phyloP scores from a whole-genome alignment of 495 filamentous ascomycete genomes.

The Penicillium ucsense region DNA sequence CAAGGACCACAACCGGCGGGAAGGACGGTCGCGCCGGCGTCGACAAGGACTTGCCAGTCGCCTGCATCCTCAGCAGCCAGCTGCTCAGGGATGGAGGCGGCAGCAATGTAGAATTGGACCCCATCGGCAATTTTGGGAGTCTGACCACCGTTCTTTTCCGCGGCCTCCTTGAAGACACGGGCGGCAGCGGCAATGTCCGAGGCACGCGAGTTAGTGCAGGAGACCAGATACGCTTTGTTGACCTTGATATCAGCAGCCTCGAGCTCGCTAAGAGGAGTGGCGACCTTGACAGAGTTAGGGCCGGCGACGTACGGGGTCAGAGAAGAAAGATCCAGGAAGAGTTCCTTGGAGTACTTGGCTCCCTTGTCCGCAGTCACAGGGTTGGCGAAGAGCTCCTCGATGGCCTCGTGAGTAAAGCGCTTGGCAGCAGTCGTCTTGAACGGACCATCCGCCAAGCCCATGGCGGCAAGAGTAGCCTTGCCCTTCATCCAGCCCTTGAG shows the following conservation, averaged over 20 bases:
- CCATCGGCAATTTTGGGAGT: conserved; percentile 65
- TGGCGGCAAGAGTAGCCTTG: conserved; percentile 63
- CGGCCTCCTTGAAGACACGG: conserved; percentile 74
- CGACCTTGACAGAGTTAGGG: conserved; percentile 81
- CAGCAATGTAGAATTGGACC: conserved; percentile 86
- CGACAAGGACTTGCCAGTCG: conserved; percentile 78
- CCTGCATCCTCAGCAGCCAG: conserved; percentile 66
- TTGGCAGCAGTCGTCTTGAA: conserved; percentile 28
- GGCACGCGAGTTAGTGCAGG: conserved; percentile 80
- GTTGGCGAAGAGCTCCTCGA: conserved; percentile 64
- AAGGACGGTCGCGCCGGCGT: conserved; percentile 66
- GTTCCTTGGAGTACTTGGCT: conserved; percentile 72
- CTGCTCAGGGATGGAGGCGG: conserved; percentile 77
- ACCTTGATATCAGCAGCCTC: conserved; percentile 62
- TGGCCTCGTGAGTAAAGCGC: conserved; percentile 55
- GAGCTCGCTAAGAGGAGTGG: conserved; percentile 69
- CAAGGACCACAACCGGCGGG: conserved; percentile 82
- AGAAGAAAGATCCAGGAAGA: conserved; percentile 70
- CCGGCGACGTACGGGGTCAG: conserved; percentile 82
- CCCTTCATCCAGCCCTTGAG: conserved; percentile 66
- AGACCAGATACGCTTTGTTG: conserved; percentile 82
- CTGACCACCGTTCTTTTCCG: conserved; percentile 42
- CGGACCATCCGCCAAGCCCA: conserved; percentile 35
- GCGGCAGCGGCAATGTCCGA: conserved; percentile 81
- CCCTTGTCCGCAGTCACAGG: conserved; percentile 61